phyloP scores from a whole-genome alignment of 805 yeast species.

The Candida nanaspora region DNA sequence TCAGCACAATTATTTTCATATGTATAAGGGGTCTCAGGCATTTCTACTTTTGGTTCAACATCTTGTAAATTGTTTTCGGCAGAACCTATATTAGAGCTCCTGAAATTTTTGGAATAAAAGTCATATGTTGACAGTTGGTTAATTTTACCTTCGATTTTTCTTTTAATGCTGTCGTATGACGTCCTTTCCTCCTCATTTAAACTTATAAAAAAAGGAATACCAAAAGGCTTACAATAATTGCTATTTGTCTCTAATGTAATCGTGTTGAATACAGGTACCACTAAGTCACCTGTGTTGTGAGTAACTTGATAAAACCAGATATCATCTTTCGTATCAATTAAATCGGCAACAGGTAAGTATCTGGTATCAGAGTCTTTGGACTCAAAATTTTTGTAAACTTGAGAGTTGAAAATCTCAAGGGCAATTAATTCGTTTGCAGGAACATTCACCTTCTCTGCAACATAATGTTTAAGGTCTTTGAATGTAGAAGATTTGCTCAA shows the following conservation, averaged over 20 bases:
- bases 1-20: no score
- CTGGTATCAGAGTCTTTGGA: conserved; percentile 40
- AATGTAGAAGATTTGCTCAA: conserved; percentile 58
- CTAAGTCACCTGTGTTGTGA: conserved; percentile 39
- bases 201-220: conserved; percentile 69
- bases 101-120: conserved; percentile 18
- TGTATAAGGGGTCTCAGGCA: no score
- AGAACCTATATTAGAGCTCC: background rate
- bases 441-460: conserved; percentile 40
- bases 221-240: conserved; percentile 47
- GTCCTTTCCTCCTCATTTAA: conserved; percentile 42
- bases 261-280: conserved; percentile 57
- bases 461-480: conserved; percentile 52
- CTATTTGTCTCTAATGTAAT: conserved; percentile 26
- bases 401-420: conserved; percentile 58
- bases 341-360: conserved; percentile 60
- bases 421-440: conserved; percentile 36
- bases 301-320: conserved; percentile 50
- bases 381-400: conserved; percentile 65
- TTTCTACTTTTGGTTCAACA: no score
- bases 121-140: conserved; percentile 40
- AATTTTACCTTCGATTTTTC: conserved; percentile 45
- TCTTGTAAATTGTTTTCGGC: no score
- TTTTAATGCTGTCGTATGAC: conserved; percentile 52
- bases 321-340: conserved; percentile 56